A percentile compares a stretch with the other conserved stretches of the same genome.
These are phyloP conservation scores for Tremellales sp. DNA, from an alignment of 1,284 basidiomycete species.

Conservation along the genomic window DNA sequence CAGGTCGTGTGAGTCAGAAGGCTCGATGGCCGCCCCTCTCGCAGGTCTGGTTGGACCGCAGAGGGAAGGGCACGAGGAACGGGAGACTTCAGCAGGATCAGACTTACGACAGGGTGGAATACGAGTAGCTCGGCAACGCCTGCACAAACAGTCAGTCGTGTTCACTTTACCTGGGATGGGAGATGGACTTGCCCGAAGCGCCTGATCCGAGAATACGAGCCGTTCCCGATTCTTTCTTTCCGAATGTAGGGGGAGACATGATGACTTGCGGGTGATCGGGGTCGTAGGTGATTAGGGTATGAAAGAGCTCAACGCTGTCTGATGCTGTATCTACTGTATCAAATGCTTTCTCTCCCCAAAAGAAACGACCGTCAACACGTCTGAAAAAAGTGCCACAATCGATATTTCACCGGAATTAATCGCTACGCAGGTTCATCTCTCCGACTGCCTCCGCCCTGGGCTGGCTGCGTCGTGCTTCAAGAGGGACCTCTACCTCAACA, in stretches of 20 bases:
- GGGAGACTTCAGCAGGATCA: neutral
- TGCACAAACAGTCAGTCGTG: conserved; percentile 37
- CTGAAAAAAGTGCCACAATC: conserved; percentile 15
- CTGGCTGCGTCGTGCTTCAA: neutral
- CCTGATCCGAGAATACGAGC: conserved; percentile 91
- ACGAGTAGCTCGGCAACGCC: conserved; percentile 91
- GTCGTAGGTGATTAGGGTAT: too few species aligned
- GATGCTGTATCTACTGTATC: too few species aligned
- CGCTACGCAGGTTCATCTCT: neutral
- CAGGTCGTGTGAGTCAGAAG: neutral
- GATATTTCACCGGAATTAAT: conserved; percentile 8
- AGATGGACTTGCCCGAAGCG: conserved; percentile 64
- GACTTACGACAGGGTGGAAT: conserved; percentile 68
- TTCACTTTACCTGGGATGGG: neutral
- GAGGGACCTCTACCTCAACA: conserved; percentile 7
- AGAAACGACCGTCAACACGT: too few species aligned
- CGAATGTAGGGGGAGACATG: conserved; percentile 43
- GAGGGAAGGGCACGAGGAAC: neutral
- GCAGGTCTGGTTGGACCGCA: too few species aligned
- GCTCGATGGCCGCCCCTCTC: too few species aligned
- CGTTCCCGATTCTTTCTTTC: conserved; percentile 69
- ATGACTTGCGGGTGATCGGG: too few species aligned
- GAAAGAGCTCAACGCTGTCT: too few species aligned
- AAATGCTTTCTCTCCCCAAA: too few species aligned
- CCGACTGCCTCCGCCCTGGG: neutral